Evolutionary conservation across 805 yeast genomes (phyloP), one percentile per base, ranked within the genome.

Genomic region (Lipomyces mesembrius): DNA sequence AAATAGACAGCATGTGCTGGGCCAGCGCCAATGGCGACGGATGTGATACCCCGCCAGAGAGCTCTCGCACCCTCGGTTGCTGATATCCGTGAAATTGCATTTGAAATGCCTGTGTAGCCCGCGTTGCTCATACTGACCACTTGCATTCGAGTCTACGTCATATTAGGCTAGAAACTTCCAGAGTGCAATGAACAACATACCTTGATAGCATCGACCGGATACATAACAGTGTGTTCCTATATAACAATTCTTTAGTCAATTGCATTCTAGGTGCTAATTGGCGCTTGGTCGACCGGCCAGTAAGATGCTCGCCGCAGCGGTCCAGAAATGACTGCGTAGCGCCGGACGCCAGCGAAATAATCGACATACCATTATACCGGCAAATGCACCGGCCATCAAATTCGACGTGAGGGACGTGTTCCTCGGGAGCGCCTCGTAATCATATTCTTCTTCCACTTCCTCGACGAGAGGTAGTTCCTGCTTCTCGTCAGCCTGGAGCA

Each of bases 1-100:
- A 92, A 94, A 79, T 95, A 94, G 6, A 95, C 89, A 2, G 98
- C 98, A 80, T 94, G 99, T 2, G 98, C 98, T 2, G 99, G 99
- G 6, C 99, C 99, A n/a, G 99, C 98, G 51, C 99, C 99, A 68
- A 94, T 76, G 2, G 92, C 88, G 67, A 95, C 96, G 0, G 97
- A 90, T 29, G 92, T 88, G 20, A 94, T 91, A 63, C 99, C 99
- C 75, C 96, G 84, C 97, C 98, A 94, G 35, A 95, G 83, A 0
- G 97, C 90, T 61, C 85, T 75, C 5, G 94, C 89, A 1, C 99
- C 99, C 77, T 94, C 98, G 20, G 89, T 83, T 17, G 96, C 84
- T n/a, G 91, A 83, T 65, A 95, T 92, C 73, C 84, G 84, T 27
- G 92, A 82, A 57, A 92, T 87, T 29, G 95, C 87, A 56, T 84